Base-by-base conservation (phyloP, 495 filamentous ascomycete genomes). In the Pseudomonodictys pantanalensis region DNA sequence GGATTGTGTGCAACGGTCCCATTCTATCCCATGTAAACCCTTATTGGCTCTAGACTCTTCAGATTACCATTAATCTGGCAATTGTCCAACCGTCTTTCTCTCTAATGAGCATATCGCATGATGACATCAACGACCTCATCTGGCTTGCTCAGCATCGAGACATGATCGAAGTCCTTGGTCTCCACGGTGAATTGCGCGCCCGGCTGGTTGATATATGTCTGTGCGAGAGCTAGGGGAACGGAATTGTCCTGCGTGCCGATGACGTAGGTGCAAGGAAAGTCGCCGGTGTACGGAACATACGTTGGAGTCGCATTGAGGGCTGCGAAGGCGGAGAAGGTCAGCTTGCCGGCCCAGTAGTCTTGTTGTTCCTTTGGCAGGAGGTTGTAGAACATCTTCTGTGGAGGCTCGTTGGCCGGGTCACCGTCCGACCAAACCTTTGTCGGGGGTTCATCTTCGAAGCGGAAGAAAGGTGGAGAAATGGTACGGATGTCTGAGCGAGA, bases 241-340 rank as follows among this genome's bases (percentile, higher is more conserved):
- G 55, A 9, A 32, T 55, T 47, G 33, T 65, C 61, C 38, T 49
- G 4, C 25, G 28, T 28, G 8, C 33, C 29, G 24, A 60, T 26
- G 28, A 65, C 48, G 45, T 54, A 65, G 15, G 33, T 23, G 30
- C 55, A 54, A 30, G 29, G 23, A 35, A 59, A 65, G 39, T 59
- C 61, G 12, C 61, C 61, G 23, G 50, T 59, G 26, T 58, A 65
- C 9, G 61, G 61, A 9, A 65, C 44, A 50, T 65, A 60, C 15
- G 38, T 52, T 3, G 48, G 32, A 2, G 24, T 52, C 20, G 48
- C 55, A 7, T 20, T 32, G 25, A 57, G 33, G 9, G 59, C 59
- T 1, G 17, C 59, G n/a, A 44, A 57, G 52, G 28, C 46, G 44
- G 59, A 62, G 24, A 33, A 47, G 10, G 5, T 1, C 3, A 62